phyloP scores from a whole-genome alignment of 1,284 basidiomycete species.

The Leccinum pachyderme region DNA sequence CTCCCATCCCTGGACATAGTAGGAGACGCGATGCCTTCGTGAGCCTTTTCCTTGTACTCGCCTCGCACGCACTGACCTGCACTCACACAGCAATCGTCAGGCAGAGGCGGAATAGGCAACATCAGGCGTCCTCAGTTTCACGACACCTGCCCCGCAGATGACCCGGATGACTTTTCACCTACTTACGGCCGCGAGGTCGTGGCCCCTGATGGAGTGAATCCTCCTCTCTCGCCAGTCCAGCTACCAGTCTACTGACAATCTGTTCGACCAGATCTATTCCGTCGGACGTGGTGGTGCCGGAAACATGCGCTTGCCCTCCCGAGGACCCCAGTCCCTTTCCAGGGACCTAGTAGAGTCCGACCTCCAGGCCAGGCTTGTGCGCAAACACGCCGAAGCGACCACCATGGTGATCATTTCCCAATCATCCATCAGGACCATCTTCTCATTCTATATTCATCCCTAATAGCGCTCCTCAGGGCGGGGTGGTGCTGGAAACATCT shows the following conservation, averaged over 20 bases:
- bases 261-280: slow-evolving; percentile 45
- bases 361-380: slow-evolving; percentile 47
- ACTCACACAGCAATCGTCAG: slow-evolving; percentile 49
- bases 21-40: slow-evolving; percentile 45
- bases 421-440: background rate
- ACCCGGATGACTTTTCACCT: slow-evolving; percentile 39
- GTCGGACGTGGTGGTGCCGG: slow-evolving; percentile 79
- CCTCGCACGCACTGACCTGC: background rate
- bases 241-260: slow-evolving; percentile 1
- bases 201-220: slow-evolving; percentile 34
- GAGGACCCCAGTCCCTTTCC: slow-evolving; percentile 39
- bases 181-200: slow-evolving; percentile 59
- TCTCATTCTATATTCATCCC: background rate
- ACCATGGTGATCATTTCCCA: slow-evolving; percentile 37
- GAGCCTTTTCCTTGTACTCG: slow-evolving; percentile 5
- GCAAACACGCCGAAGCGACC: slow-evolving; percentile 37
- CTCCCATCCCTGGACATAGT: slow-evolving; percentile 24
- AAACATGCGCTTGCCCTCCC: slow-evolving; percentile 75
- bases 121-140: slow-evolving; percentile 47
- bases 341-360: slow-evolving; percentile 21
- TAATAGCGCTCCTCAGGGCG: slow-evolving; percentile 49
- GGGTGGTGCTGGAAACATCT: slow-evolving; percentile 32
- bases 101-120: slow-evolving; percentile 69
- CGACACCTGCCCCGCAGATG: slow-evolving; percentile 36
- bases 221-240: background rate